Percentiles rank a stretch among this genome's conserved stretches.
Conservation (phyloP, 1,284 basidiomycete species). For the Ceratobasidium sp. region DNA sequence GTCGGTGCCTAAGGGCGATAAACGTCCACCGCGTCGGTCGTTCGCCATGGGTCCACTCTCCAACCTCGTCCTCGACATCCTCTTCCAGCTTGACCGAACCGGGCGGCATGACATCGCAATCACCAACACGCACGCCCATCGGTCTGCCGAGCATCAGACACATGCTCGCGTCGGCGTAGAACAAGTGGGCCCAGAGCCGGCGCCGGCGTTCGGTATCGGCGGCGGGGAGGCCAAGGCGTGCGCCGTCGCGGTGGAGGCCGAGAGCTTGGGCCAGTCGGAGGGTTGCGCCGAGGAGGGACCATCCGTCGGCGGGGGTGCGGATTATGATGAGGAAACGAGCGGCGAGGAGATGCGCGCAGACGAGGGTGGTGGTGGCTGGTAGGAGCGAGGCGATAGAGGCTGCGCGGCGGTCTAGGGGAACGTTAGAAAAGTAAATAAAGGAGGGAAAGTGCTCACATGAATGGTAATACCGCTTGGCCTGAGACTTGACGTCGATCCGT, state of each 20-base stretch:
- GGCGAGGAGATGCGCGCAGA: slow-evolving; percentile 29
- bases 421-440: neutral
- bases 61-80: slow-evolving; percentile 16
- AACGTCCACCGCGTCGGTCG: slow-evolving; percentile 22
- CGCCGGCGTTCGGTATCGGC: slow-evolving; percentile 9
- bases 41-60: neutral
- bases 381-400: slow-evolving; percentile 20
- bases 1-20: slow-evolving; percentile 16
- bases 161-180: slow-evolving; percentile 32
- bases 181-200: neutral
- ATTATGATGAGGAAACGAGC: slow-evolving; percentile 33
- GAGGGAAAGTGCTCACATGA: neutral
- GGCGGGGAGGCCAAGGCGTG: slow-evolving; percentile 12
- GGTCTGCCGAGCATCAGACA: slow-evolving; percentile 33
- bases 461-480: slow-evolving; percentile 34
- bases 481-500: slow-evolving; percentile 19
- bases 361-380: slow-evolving; percentile 5
- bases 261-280: slow-evolving; percentile 36
- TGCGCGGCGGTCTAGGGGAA: slow-evolving; percentile 8
- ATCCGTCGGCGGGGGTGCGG: slow-evolving; percentile 32
- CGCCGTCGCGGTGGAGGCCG: slow-evolving; percentile 38
- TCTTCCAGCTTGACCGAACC: slow-evolving; percentile 7
- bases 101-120: slow-evolving; percentile 20
- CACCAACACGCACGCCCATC: slow-evolving; percentile 25
- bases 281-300: slow-evolving; percentile 36